A percentile compares a stretch with the other conserved stretches of the same genome.
Conservation (phyloP, 805 yeast species). For the Sugiyamaella mastotermitis region DNA sequence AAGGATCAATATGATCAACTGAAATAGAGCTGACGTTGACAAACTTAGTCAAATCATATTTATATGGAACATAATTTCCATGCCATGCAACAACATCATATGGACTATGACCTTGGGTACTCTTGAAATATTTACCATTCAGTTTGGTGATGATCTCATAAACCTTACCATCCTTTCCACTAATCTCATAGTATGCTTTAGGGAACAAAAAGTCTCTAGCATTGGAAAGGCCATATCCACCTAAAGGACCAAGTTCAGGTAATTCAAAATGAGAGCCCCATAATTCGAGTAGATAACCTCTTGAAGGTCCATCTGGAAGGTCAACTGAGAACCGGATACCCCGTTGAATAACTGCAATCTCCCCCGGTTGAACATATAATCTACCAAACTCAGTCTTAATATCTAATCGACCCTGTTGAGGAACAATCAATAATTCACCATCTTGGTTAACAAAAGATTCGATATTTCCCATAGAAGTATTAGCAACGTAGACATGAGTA, state of each 20-base stretch:
- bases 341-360: slow-evolving; percentile 21
- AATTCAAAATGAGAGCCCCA: slow-evolving; percentile 23
- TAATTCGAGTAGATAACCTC: slow-evolving; percentile 23
- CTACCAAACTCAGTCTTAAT: slow-evolving; percentile 23
- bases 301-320: slow-evolving; percentile 12
- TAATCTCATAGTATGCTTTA: slow-evolving; percentile 18
- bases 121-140: slow-evolving; percentile 11
- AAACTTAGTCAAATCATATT: slow-evolving; percentile 22
- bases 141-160: slow-evolving; percentile 8
- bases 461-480: slow-evolving; percentile 14
- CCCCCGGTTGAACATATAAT: slow-evolving; percentile 20
- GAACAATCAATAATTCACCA: slow-evolving; percentile 23
- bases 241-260: slow-evolving; percentile 25
- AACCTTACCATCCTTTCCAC: slow-evolving; percentile 8
- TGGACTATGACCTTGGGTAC: slow-evolving; percentile 21
- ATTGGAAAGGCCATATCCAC: slow-evolving; percentile 25
- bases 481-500: slow-evolving; percentile 19
- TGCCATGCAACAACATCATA: slow-evolving; percentile 25
- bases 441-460: slow-evolving; percentile 19
- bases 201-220: slow-evolving; percentile 24
- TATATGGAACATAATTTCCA: slow-evolving; percentile 24
- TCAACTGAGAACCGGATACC: slow-evolving; percentile 20
- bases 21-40: slow-evolving; percentile 24
- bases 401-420: slow-evolving; percentile 22
- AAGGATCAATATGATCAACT: slow-evolving; percentile 24